Percentiles rank a stretch among this genome's conserved stretches.
phyloP scores from a whole-genome alignment of 306 rosid genomes.

The Purshia tridentata region DNA sequence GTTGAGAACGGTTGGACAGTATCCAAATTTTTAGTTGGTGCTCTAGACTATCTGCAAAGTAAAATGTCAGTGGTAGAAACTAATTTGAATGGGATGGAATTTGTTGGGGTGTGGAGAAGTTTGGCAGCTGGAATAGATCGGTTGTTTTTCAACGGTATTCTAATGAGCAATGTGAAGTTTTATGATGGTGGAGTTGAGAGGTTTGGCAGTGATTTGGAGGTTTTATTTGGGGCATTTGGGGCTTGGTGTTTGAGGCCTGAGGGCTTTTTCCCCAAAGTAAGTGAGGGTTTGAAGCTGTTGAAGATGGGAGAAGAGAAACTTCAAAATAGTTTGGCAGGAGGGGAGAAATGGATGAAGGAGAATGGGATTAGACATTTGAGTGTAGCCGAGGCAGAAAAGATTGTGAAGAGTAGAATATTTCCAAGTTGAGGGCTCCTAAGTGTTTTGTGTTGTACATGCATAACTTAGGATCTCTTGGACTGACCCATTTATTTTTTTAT shows the following conservation, averaged over 20 bases:
- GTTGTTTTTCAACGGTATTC: slow-evolving; percentile 51
- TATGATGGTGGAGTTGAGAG: slow-evolving; percentile 62
- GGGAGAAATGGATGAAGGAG: slow-evolving; percentile 68
- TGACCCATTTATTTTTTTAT: slow-evolving; percentile 35
- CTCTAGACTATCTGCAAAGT: slow-evolving; percentile 73
- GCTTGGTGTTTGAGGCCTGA: slow-evolving; percentile 88
- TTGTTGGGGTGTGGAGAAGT: slow-evolving; percentile 82
- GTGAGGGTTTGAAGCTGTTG: slow-evolving; percentile 73
- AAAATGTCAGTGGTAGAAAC: slow-evolving; percentile 58
- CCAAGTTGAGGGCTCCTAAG: slow-evolving; percentile 37
- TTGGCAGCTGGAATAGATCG: slow-evolving; percentile 77
- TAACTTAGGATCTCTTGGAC: slow-evolving; percentile 32
- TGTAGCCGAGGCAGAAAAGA: slow-evolving; percentile 58
- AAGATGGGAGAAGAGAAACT: slow-evolving; percentile 53
- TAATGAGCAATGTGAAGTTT: slow-evolving; percentile 63
- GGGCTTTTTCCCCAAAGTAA: slow-evolving; percentile 74
- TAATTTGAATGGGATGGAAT: slow-evolving; percentile 64
- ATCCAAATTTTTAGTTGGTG: slow-evolving; percentile 64
- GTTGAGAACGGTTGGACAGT: slow-evolving; percentile 76
- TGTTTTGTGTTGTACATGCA: slow-evolving; percentile 33
- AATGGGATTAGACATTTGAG: slow-evolving; percentile 58
- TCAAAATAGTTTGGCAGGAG: slow-evolving; percentile 47
- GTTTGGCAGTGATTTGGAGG: slow-evolving; percentile 62
- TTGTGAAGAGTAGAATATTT: slow-evolving; percentile 63
- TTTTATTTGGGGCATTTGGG: slow-evolving; percentile 75